These are phyloP conservation scores for Aspergillus unguis DNA, from an alignment of 2,329 filamentous ascomycete species.

Conservation along the genomic window DNA sequence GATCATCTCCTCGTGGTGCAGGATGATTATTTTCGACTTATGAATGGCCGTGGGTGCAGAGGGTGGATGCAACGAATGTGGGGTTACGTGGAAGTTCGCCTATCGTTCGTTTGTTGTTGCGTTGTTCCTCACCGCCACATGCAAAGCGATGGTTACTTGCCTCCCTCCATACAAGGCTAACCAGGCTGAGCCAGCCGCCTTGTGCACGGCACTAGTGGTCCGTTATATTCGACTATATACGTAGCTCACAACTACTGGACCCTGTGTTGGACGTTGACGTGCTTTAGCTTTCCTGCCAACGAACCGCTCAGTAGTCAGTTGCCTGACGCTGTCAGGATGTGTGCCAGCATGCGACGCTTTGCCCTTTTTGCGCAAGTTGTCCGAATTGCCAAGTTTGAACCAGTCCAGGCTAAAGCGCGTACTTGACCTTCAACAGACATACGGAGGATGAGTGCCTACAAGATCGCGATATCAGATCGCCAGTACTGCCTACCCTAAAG, in stretches of 20 bases:
- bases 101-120: constrained; percentile 20
- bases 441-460: neutral
- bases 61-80: constrained; percentile 20
- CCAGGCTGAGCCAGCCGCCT: constrained; percentile 6
- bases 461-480: neutral
- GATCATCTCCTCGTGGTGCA: neutral
- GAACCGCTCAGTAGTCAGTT: constrained; percentile 1
- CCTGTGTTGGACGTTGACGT: constrained; percentile 3
- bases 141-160: constrained; percentile 10
- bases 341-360: constrained; percentile 3
- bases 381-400: neutral
- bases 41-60: constrained; percentile 7
- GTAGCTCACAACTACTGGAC: constrained; percentile 3
- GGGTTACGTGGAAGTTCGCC: constrained; percentile 24
- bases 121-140: constrained; percentile 24
- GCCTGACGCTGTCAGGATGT: constrained; percentile 13
- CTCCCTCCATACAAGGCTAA: neutral
- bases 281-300: constrained; percentile 17
- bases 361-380: neutral
- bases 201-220: neutral
- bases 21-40: constrained; percentile 1
- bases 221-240: neutral
- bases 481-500: neutral
- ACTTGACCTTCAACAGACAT: no score
- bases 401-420: neutral